phyloP scores from a whole-genome alignment of 805 yeast genomes.

The Candida pini region DNA sequence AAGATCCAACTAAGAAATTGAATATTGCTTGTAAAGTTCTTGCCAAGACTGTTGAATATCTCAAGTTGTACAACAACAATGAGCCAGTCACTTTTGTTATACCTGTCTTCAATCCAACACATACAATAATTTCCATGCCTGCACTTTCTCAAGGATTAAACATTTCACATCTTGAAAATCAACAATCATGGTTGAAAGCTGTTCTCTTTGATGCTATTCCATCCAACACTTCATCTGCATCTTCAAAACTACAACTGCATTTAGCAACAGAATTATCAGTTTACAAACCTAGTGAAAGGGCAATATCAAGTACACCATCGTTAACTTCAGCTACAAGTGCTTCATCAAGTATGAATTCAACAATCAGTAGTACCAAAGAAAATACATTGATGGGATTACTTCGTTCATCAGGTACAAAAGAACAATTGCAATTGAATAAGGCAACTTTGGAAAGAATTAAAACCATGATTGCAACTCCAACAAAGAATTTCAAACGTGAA shows the following conservation, averaged over 20 bases:
- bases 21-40: slow-evolving; percentile 14
- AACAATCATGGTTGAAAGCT: slow-evolving; percentile 1
- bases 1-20: slow-evolving; percentile 9
- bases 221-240: neutral
- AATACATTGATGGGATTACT: neutral
- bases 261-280: neutral
- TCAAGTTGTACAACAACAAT: slow-evolving; percentile 8
- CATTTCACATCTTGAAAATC: neutral
- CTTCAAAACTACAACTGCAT: neutral
- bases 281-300: neutral
- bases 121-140: neutral
- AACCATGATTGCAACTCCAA: neutral
- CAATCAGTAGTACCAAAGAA: neutral
- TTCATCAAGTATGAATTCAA: neutral
- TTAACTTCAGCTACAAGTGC: neutral
- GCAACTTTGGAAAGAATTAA: neutral
- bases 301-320: neutral
- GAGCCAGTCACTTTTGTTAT: slow-evolving; percentile 11
- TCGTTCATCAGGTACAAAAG: neutral
- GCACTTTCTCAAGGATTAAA: slow-evolving; percentile 2
- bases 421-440: neutral
- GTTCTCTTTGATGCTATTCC: neutral
- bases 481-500: too few relatives aligned
- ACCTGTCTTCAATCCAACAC: slow-evolving; percentile 2
- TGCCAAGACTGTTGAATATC: slow-evolving; percentile 16